Percentiles rank a stretch among this genome's conserved stretches.
phyloP scores from a whole-genome alignment of 163 green algal genomes.

The Prototheca stagnorum region DNA sequence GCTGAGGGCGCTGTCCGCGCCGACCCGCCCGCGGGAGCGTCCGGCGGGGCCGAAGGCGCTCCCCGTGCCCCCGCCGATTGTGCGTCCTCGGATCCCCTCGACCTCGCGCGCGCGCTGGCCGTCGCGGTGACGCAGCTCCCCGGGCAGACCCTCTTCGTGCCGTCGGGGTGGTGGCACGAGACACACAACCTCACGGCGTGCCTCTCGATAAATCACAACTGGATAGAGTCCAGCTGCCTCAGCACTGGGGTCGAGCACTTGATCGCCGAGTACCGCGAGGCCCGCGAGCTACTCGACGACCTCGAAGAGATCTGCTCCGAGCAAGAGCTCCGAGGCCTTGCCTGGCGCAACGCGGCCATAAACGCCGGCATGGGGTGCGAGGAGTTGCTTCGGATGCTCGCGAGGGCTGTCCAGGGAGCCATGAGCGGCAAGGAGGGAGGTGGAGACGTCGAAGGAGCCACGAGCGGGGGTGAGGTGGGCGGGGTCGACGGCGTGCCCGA shows the following conservation, averaged over 20 bases:
- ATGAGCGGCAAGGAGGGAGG: too few species aligned
- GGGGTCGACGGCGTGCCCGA: too few species aligned
- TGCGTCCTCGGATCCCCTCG: too few species aligned
- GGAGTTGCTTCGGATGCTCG: constrained; percentile 19
- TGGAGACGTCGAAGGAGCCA: too few species aligned
- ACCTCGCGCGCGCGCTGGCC: not conserved
- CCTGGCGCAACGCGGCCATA: constrained; percentile 36
- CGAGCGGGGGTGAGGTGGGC: too few species aligned
- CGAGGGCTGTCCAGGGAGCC: constrained; percentile 5
- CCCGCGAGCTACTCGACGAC: constrained; percentile 49
- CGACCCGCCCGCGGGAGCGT: too few species aligned
- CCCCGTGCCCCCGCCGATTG: too few species aligned
- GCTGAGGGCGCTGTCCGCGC: too few species aligned
- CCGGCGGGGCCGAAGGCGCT: too few species aligned
- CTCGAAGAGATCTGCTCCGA: constrained; percentile 29
- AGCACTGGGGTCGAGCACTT: constrained; percentile 42
- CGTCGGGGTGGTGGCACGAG: constrained; percentile 77
- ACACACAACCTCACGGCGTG: constrained; percentile 33
- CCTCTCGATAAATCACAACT: constrained; percentile 87
- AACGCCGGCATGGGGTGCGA: constrained; percentile 35
- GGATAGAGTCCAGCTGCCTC: constrained; percentile 57
- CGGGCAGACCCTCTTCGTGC: constrained; percentile 80
- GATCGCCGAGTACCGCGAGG: constrained; percentile 21
- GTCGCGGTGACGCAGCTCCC: constrained; percentile 41
- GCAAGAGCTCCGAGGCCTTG: constrained; percentile 49